A percentile compares a stretch with the other conserved stretches of the same genome.
phyloP scores from a whole-genome alignment of 2,329 filamentous ascomycete species.

The Colletotrichum chlorophyti region DNA sequence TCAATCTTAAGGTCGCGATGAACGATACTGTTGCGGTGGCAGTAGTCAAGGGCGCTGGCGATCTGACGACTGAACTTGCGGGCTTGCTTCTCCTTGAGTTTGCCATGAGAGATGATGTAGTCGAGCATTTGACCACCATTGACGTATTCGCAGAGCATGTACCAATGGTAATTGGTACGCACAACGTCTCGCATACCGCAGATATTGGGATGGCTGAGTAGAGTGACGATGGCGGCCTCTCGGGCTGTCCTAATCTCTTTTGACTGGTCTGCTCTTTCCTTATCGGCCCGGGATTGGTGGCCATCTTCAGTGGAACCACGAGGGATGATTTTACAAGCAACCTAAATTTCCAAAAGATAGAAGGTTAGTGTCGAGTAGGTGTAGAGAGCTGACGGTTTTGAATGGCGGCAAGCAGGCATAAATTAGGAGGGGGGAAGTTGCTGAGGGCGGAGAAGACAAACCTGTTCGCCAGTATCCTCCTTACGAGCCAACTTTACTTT shows the following conservation, averaged over 20 bases:
- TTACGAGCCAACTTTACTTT: conserved; percentile 97
- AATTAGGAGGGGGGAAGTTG: background rate
- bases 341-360: conserved; percentile 54
- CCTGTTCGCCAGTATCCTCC: conserved; percentile 89
- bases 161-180: conserved; percentile 97
- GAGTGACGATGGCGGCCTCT: conserved; percentile 94
- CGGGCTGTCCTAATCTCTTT: conserved; percentile 95
- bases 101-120: conserved; percentile 98
- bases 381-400: background rate
- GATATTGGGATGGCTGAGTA: conserved; percentile 94
- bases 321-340: conserved; percentile 97
- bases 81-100: conserved; percentile 97
- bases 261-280: conserved; percentile 91
- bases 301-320: conserved; percentile 88
- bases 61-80: conserved; percentile 98
- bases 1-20: conserved; percentile 98
- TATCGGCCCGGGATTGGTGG: conserved; percentile 72
- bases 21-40: conserved; percentile 96
- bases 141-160: conserved; percentile 99
- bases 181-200: conserved; percentile 96
- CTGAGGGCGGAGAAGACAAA: conserved; percentile 47
- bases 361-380: background rate
- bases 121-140: conserved; percentile 99
- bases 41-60: conserved; percentile 94
- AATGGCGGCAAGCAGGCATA: too few relatives aligned